Evolutionary conservation across 441 rosid species (phyloP).

Genomic region (Erysimum cheiri): DNA sequence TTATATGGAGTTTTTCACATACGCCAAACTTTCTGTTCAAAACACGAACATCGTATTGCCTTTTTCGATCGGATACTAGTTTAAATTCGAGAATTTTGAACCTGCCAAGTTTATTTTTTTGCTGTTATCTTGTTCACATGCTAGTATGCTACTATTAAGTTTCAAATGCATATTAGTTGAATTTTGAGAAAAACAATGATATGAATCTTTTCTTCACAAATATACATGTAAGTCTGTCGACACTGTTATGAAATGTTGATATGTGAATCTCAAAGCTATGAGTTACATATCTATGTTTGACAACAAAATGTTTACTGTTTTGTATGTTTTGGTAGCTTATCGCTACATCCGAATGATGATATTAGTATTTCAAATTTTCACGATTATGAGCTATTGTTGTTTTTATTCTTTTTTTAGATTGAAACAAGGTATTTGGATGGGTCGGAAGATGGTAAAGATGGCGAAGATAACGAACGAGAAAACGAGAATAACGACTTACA

Average conservation of each 20-base stretch:
- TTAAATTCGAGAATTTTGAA: too few relatives aligned
- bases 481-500: constrained; percentile 44
- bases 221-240: background rate
- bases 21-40: background rate
- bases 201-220: background rate
- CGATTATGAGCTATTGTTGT: background rate
- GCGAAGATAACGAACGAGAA: constrained; percentile 44
- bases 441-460: constrained; percentile 47
- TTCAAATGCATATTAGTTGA: background rate
- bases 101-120: too few relatives aligned
- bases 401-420: constrained; percentile 1
- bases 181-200: background rate
- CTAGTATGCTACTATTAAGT: background rate
- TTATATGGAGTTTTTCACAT: background rate
- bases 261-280: background rate
- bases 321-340: background rate
- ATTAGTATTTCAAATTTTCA: background rate
- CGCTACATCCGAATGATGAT: background rate
- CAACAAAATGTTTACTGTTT: background rate
- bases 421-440: constrained; percentile 34
- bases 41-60: too few relatives aligned
- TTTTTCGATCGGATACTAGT: too few relatives aligned
- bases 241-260: background rate
- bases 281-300: background rate
- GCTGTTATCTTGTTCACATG: background rate